phyloP scores from a whole-genome alignment of 441 rosid species.

The Macaranga tanarius region DNA sequence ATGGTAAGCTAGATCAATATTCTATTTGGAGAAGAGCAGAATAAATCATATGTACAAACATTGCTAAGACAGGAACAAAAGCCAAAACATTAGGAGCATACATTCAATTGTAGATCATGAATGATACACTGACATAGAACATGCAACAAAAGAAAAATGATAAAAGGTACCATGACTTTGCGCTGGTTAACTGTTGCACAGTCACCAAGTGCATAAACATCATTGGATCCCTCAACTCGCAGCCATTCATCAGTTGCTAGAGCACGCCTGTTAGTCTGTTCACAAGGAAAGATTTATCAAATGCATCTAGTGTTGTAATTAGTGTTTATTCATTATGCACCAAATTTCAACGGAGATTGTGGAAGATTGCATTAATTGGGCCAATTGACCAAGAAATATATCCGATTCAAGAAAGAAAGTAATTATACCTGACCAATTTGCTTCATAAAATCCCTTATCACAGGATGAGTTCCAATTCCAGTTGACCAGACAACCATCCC shows the following conservation, averaged over 20 bases:
- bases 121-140: neutral
- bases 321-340: neutral
- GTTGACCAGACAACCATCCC: constrained; percentile 99
- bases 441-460: constrained; percentile 84
- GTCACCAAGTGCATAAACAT: constrained; percentile 89
- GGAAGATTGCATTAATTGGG: too few species aligned
- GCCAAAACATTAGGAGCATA: neutral
- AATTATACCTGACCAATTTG: constrained; percentile 85
- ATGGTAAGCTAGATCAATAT: neutral
- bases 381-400: neutral
- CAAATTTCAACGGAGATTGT: neutral
- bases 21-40: too few species aligned
- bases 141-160: neutral
- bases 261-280: constrained; percentile 80
- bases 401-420: neutral
- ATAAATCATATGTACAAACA: neutral
- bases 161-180: constrained; percentile 72
- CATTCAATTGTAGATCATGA: neutral
- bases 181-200: constrained; percentile 98
- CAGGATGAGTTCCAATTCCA: constrained; percentile 88
- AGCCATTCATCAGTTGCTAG: constrained; percentile 98
- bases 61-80: neutral
- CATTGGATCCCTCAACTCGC: constrained; percentile 72
- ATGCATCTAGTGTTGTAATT: neutral
- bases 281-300: neutral